phyloP scores from a whole-genome alignment of 306 rosid genomes.

The Comarum palustre region DNA sequence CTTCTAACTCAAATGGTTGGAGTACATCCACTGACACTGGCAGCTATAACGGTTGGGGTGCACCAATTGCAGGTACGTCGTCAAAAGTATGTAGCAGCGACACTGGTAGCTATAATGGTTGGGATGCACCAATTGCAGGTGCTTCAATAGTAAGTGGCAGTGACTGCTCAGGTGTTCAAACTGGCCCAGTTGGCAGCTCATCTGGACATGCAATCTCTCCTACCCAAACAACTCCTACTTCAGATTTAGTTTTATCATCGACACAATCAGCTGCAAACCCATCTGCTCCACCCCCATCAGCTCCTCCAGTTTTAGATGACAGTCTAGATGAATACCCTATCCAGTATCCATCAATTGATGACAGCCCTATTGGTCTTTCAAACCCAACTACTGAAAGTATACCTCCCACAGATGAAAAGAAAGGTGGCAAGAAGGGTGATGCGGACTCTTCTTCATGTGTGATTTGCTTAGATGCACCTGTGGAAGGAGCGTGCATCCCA shows the following conservation, averaged over 20 bases:
- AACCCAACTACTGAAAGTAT: conserved; percentile 33
- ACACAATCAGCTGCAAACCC: not conserved
- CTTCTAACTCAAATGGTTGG: conserved; percentile 11
- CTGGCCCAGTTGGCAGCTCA: conserved; percentile 30
- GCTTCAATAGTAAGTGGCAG: conserved; percentile 23
- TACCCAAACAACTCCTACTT: conserved; percentile 18
- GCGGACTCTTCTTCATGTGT: conserved; percentile 57
- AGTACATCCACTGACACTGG: conserved; percentile 16
- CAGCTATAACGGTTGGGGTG: conserved; percentile 39
- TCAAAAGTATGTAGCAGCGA: conserved; percentile 25
- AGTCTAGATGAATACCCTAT: conserved; percentile 46
- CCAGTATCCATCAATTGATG: conserved; percentile 79
- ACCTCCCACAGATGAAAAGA: conserved; percentile 23
- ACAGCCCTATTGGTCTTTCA: conserved; percentile 49
- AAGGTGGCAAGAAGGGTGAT: conserved; percentile 37
- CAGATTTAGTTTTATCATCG: conserved; percentile 15
- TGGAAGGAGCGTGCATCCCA: conserved; percentile 97
- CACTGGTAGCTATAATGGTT: conserved; percentile 34
- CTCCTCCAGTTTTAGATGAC: conserved; percentile 51
- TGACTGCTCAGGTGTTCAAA: conserved; percentile 33
- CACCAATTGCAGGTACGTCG: conserved; percentile 25
- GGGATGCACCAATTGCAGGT: conserved; percentile 31
- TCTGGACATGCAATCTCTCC: conserved; percentile 25
- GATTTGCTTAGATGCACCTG: conserved; percentile 92
- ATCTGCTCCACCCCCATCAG: conserved; percentile 49